A percentile compares a stretch with the other conserved stretches of the same genome.
phyloP scores from a whole-genome alignment of 2,329 filamentous ascomycete species.

The Fusarium nurragi region DNA sequence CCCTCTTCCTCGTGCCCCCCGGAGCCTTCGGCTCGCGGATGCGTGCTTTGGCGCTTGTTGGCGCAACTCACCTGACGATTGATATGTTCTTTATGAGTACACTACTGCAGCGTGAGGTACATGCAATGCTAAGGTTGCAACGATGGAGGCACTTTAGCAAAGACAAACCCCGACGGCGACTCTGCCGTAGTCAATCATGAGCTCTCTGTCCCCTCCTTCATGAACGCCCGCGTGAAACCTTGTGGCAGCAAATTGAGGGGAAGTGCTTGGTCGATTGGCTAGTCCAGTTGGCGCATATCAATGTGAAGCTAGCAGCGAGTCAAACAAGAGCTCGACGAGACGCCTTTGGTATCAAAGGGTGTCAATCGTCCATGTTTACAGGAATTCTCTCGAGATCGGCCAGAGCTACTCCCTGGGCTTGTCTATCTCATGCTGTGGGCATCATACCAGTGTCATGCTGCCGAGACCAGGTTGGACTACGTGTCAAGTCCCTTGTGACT shows the following conservation, averaged over 20 bases:
- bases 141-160: conserved; percentile 4
- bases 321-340: conserved; percentile 17
- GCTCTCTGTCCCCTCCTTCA: conserved; percentile 1
- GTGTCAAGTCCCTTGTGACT: conserved; percentile 37
- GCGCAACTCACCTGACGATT: conserved; percentile 41
- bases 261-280: conserved; percentile 33
- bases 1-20: conserved; percentile 23
- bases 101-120: background rate
- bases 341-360: conserved; percentile 31
- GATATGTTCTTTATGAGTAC: conserved; percentile 12
- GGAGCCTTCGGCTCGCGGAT: conserved; percentile 41
- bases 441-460: conserved; percentile 43
- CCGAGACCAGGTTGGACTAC: conserved; percentile 31
- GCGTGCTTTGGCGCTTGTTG: conserved; percentile 37
- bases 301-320: conserved; percentile 12
- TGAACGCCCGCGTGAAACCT: conserved; percentile 40
- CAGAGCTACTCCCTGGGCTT: conserved; percentile 6
- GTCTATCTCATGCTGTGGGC: conserved; percentile 1
- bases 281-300: background rate
- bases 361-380: conserved; percentile 24
- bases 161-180: conserved; percentile 3
- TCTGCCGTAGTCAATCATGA: conserved; percentile 18
- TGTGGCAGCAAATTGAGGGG: conserved; percentile 41
- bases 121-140: background rate
- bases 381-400: conserved; percentile 8